These are phyloP conservation scores for Epichloe hybrida DNA, from an alignment of 2,329 filamentous ascomycete genomes.

Conservation along the genomic window DNA sequence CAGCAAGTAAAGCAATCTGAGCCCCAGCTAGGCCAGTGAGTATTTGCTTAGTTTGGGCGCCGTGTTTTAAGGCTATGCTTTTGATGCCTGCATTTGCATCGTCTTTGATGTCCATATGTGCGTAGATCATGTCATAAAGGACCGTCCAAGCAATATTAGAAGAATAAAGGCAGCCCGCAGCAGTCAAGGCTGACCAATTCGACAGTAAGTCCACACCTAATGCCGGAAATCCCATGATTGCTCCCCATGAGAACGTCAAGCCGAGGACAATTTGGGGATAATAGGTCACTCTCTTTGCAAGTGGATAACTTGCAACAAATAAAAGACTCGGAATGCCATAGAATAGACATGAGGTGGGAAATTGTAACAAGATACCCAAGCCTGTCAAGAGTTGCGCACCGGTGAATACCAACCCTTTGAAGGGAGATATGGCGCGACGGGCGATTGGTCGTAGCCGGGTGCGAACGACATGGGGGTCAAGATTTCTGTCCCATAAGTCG, in stretches of 20 bases:
- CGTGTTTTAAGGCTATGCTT: constrained; percentile 71
- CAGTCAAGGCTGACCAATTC: constrained; percentile 46
- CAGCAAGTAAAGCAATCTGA: constrained; percentile 57
- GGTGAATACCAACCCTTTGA: constrained; percentile 60
- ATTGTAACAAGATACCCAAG: constrained; percentile 60
- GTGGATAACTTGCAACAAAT: constrained; percentile 62
- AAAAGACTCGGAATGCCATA: constrained; percentile 65
- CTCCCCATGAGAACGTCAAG: constrained; percentile 78
- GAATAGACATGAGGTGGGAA: constrained; percentile 59
- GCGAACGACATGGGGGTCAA: constrained; percentile 66
- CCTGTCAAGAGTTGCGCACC: constrained; percentile 62
- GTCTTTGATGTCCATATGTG: constrained; percentile 81
- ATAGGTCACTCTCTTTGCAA: constrained; percentile 76
- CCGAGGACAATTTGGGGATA: constrained; percentile 79
- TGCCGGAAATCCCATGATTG: constrained; percentile 76
- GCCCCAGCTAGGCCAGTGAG: constrained; percentile 54
- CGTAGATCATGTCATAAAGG: constrained; percentile 86
- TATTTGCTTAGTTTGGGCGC: constrained; percentile 62
- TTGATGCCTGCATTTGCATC: constrained; percentile 80
- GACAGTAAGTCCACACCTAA: constrained; percentile 63
- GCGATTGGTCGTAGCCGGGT: constrained; percentile 72
- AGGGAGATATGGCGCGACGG: constrained; percentile 59
- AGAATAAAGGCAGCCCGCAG: constrained; percentile 57
- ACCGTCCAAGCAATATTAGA: constrained; percentile 80
- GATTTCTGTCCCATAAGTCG: constrained; percentile 78